phyloP scores from a whole-genome alignment of 1,284 basidiomycete genomes.

The Tranzscheliella williamsii region DNA sequence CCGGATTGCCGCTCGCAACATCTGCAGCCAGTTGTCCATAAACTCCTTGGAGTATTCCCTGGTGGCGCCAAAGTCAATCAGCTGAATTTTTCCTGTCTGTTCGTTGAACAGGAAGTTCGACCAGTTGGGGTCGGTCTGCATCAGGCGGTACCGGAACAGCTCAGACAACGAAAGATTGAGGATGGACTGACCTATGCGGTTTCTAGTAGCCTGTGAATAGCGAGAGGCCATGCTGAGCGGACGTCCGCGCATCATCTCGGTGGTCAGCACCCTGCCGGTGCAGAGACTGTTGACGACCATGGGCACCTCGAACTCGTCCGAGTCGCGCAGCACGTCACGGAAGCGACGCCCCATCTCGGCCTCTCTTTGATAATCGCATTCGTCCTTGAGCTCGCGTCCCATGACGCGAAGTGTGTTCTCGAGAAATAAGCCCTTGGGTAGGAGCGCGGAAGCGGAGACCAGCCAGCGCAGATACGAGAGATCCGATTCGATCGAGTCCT shows the following conservation, averaged over 20 bases:
- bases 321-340: constrained; percentile 48
- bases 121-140: constrained; percentile 99
- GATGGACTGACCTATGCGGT: constrained; percentile 83
- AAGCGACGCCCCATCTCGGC: constrained; percentile 75
- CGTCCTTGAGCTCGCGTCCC: constrained; percentile 87
- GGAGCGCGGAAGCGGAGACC: constrained; percentile 75
- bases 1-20: constrained; percentile 76
- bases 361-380: constrained; percentile 91
- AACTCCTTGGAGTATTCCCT: constrained; percentile 83
- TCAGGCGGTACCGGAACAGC: constrained; percentile 84
- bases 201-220: constrained; percentile 71
- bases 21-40: constrained; percentile 81
- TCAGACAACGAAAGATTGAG: constrained; percentile 86
- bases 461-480: constrained; percentile 82
- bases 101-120: constrained; percentile 92
- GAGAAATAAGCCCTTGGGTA: constrained; percentile 82
- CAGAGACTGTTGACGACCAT: constrained; percentile 77
- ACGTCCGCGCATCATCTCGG: constrained; percentile 80
- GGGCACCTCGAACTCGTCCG: constrained; percentile 75
- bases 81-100: constrained; percentile 67
- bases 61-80: constrained; percentile 96
- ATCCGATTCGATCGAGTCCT: constrained; percentile 82
- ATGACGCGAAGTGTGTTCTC: constrained; percentile 81
- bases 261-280: constrained; percentile 81
- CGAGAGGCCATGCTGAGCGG: constrained; percentile 73